Conservation (phyloP, 2,329 filamentous ascomycete species). For the Bipolaris bicolor region DNA sequence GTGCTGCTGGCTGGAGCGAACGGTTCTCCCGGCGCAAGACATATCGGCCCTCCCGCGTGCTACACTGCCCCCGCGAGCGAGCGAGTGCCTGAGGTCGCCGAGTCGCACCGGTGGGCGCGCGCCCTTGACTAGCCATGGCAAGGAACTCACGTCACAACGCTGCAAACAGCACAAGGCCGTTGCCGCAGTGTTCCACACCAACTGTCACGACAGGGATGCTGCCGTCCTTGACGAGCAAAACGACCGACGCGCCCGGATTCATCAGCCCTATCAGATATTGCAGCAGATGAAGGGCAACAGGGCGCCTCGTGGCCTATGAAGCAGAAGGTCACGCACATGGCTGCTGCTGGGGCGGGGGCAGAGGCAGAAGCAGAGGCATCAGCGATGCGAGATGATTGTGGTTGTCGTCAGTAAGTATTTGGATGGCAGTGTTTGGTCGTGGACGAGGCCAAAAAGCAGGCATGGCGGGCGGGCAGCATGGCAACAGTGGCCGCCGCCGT, state of each 20-base stretch:
- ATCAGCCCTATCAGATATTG: conserved; percentile 43
- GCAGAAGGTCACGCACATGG: neutral
- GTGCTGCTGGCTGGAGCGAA: conserved; percentile 16
- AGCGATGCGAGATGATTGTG: conserved; percentile 30
- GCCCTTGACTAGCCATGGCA: conserved; percentile 21
- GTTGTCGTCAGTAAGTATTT: conserved; percentile 16
- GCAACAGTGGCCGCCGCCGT: neutral
- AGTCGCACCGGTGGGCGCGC: conserved; percentile 30
- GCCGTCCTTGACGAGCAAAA: conserved; percentile 20
- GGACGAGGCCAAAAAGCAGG: neutral
- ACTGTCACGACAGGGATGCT: conserved; percentile 25
- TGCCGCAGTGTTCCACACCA: conserved; percentile 30
- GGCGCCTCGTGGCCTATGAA: conserved; percentile 22
- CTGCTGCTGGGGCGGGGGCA: neutral
- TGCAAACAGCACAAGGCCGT: conserved; percentile 8
- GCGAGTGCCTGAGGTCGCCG: conserved; percentile 36
- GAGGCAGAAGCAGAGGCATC: neutral
- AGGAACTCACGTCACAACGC: conserved; percentile 33
- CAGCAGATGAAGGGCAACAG: conserved; percentile 22
- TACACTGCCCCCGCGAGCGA: conserved; percentile 35
- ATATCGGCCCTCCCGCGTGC: conserved; percentile 24
- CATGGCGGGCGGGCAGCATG: neutral
- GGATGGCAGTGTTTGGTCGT: conserved; percentile 3
- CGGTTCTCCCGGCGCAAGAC: conserved; percentile 27
- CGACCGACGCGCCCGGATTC: conserved; percentile 36